Percentiles rank a stretch among this genome's conserved stretches.
These are phyloP conservation scores for Mortierella sp. DNA, from an alignment of 371 early-diverging fungal species.

Conservation along the genomic window DNA sequence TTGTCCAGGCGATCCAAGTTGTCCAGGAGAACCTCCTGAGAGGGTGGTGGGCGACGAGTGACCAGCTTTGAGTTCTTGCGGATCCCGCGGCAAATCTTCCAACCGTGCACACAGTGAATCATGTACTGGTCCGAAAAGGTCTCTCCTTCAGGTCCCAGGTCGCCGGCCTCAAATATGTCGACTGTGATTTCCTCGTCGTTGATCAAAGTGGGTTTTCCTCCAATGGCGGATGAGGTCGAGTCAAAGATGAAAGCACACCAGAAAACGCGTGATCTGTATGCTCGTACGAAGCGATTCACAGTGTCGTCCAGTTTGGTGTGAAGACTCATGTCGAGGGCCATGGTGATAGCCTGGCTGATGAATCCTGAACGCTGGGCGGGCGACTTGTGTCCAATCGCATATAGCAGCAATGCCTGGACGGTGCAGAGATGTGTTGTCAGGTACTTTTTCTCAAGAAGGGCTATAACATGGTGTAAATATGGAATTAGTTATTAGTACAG, in stretches of 20 bases:
- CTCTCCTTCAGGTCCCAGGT: conserved; percentile 44
- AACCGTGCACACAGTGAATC: conserved; percentile 41
- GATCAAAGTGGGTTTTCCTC: conserved; percentile 50
- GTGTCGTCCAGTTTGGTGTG: conserved; percentile 35
- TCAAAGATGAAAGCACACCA: conserved; percentile 50
- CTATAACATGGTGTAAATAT: conserved; percentile 6
- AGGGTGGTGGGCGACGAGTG: conserved; percentile 14
- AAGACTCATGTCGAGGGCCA: conserved; percentile 52
- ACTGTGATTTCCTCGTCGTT: conserved; percentile 50
- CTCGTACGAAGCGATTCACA: conserved; percentile 13
- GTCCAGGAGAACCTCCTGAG: conserved; percentile 2
- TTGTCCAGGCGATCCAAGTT: conserved; percentile 39
- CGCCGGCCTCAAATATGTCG: conserved; percentile 31
- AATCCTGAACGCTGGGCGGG: conserved; percentile 50
- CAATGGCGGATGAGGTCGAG: conserved; percentile 46
- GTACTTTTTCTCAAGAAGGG: conserved; percentile 42
- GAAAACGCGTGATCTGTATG: conserved; percentile 44
- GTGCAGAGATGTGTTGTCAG: conserved; percentile 53
- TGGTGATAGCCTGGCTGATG: conserved; percentile 50
- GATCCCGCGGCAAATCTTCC: conserved; percentile 53
- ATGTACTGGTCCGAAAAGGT: conserved; percentile 47
- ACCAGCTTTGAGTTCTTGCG: conserved; percentile 35
- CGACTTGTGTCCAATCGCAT: conserved; percentile 52
- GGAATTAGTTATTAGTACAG: not conserved
- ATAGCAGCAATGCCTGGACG: conserved; percentile 40